These are phyloP conservation scores for Alternaria sp. DNA, from an alignment of 2,329 filamentous ascomycete species.

Conservation along the genomic window DNA sequence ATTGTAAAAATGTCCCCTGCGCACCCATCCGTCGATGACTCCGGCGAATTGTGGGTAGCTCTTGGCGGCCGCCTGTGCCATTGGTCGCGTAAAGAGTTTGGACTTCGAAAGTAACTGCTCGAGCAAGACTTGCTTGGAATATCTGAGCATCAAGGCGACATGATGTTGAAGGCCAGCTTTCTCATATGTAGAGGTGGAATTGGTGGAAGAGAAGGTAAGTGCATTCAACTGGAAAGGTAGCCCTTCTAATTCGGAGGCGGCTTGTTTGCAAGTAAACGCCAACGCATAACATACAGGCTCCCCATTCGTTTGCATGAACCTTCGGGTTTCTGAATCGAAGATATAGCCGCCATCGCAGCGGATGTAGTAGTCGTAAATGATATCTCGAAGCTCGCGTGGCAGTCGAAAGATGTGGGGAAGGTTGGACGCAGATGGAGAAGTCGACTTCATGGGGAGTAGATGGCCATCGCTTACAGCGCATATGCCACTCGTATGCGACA, in stretches of 20 bases:
- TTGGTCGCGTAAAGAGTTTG: background rate
- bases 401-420: background rate
- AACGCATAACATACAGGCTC: background rate
- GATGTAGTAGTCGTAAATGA: conserved; percentile 15
- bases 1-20: too few species aligned
- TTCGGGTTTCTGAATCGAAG: background rate
- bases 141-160: background rate
- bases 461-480: too few species aligned
- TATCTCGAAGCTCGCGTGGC: conserved; percentile 15
- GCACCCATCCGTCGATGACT: too few species aligned
- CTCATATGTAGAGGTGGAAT: background rate
- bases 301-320: background rate
- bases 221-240: background rate
- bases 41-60: background rate
- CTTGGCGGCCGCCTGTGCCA: background rate
- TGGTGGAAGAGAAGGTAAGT: background rate
- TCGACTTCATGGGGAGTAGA: too few species aligned
- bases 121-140: background rate
- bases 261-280: background rate
- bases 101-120: background rate
- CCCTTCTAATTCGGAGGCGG: background rate
- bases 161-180: background rate
- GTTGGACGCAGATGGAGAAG: too few species aligned
- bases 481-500: too few species aligned
- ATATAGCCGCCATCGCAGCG: conserved; percentile 9